phyloP scores from a whole-genome alignment of 2,329 filamentous ascomycete species.

The Piedraia hortae region DNA sequence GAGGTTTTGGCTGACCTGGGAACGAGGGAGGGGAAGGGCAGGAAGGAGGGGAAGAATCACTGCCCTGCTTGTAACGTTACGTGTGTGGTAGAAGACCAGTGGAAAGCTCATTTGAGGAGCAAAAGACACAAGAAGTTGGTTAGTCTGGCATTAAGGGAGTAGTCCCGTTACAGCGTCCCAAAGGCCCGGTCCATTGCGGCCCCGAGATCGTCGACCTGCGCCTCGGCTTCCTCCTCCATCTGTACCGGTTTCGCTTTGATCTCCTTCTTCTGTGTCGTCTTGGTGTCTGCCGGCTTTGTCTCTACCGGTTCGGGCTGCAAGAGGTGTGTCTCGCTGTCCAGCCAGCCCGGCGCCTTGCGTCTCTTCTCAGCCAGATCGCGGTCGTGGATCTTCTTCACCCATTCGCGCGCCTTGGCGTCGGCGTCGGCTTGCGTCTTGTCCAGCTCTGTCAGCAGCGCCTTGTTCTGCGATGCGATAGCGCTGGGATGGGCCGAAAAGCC shows the following conservation, averaged over 20 bases:
- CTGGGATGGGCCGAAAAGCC: slow-evolving; percentile 61
- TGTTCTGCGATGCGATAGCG: slow-evolving; percentile 60
- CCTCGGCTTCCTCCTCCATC: slow-evolving; percentile 2
- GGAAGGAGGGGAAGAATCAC: slow-evolving; percentile 22
- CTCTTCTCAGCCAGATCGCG: slow-evolving; percentile 56
- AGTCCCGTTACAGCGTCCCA: too few relatives aligned
- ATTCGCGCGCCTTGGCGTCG: slow-evolving; percentile 34
- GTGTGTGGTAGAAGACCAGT: slow-evolving; percentile 28
- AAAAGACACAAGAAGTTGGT: slow-evolving; percentile 25
- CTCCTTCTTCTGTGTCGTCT: slow-evolving; percentile 4
- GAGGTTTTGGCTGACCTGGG: slow-evolving; percentile 31
- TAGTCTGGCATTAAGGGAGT: too few relatives aligned
- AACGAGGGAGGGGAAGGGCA: slow-evolving; percentile 18
- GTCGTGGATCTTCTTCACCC: slow-evolving; percentile 37
- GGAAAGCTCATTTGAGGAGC: slow-evolving; percentile 28
- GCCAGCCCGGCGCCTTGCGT: slow-evolving; percentile 51
- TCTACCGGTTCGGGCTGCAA: slow-evolving; percentile 33
- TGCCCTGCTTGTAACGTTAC: slow-evolving; percentile 45
- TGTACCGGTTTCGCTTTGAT: slow-evolving; percentile 4
- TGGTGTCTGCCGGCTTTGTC: slow-evolving; percentile 1
- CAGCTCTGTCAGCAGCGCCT: slow-evolving; percentile 50
- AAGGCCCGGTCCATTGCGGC: slow-evolving; percentile 13
- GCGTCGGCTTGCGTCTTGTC: slow-evolving; percentile 39
- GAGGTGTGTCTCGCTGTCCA: slow-evolving; percentile 44
- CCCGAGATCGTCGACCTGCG: slow-evolving; percentile 10